These are phyloP conservation scores for Suillus occidentalis DNA, from an alignment of 768 basidiomycete species.

Conservation along the genomic window DNA sequence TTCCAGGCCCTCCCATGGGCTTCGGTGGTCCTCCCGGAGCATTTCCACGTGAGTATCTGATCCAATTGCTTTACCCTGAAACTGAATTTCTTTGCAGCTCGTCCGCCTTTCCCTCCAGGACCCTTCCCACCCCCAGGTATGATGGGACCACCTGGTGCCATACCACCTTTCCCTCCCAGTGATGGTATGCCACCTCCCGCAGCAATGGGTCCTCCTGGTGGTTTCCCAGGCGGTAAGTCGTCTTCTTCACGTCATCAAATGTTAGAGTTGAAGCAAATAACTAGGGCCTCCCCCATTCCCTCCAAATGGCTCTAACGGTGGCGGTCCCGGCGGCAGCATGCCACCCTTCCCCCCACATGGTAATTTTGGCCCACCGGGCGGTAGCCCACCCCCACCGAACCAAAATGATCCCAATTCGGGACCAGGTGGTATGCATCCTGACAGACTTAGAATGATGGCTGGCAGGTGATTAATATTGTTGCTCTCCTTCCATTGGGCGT, in stretches of 20 bases:
- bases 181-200: slow-evolving; percentile 9
- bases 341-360: slow-evolving; percentile 33
- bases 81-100: slow-evolving; percentile 38
- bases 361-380: slow-evolving; percentile 40
- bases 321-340: slow-evolving; percentile 32
- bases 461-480: slow-evolving; percentile 27
- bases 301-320: slow-evolving; percentile 31
- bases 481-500: neutral
- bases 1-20: slow-evolving; percentile 51
- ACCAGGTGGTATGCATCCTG: slow-evolving; percentile 81
- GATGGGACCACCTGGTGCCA: slow-evolving; percentile 58
- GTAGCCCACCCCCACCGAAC: slow-evolving; percentile 45
- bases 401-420: slow-evolving; percentile 33
- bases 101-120: slow-evolving; percentile 73
- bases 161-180: slow-evolving; percentile 74
- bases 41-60: slow-evolving; percentile 17
- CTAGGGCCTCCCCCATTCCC: slow-evolving; percentile 53
- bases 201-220: slow-evolving; percentile 44
- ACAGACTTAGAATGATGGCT: slow-evolving; percentile 79
- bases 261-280: slow-evolving; percentile 6
- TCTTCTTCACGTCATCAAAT: neutral
- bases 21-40: slow-evolving; percentile 50
- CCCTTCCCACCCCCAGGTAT: slow-evolving; percentile 44
- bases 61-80: slow-evolving; percentile 3
- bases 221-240: slow-evolving; percentile 49